Percentiles rank a stretch among this genome's conserved stretches.
Evolutionary conservation across 345 rosid genomes (phyloP).

Genomic region (Euphorbia lathyris): DNA sequence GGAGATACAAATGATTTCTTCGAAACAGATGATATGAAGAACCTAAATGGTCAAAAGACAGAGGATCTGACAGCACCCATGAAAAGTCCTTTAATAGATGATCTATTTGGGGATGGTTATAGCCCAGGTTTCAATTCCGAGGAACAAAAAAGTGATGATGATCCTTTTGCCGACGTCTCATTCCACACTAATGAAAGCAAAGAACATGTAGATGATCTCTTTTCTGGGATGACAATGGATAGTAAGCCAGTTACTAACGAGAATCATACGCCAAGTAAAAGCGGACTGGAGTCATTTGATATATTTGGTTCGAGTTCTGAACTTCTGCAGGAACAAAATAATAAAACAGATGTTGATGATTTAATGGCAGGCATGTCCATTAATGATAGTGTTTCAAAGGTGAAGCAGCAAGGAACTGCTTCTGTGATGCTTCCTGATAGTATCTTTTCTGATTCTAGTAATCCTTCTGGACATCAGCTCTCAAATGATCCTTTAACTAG

Average conservation of each 20-base stretch:
- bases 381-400: conserved; percentile 38
- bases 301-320: conserved; percentile 52
- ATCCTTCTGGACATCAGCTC: conserved; percentile 35
- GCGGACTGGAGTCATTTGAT: conserved; percentile 50
- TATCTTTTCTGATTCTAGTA: conserved; percentile 40
- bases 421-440: conserved; percentile 39
- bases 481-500: conserved; percentile 46
- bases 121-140: conserved; percentile 32
- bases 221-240: conserved; percentile 76
- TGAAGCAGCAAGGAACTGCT: conserved; percentile 40
- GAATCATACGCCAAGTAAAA: conserved; percentile 31
- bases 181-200: conserved; percentile 43
- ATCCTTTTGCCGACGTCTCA: conserved; percentile 86
- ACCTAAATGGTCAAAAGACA: conserved; percentile 35
- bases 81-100: conserved; percentile 53
- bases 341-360: conserved; percentile 43
- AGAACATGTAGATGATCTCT: conserved; percentile 47
- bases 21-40: conserved; percentile 39
- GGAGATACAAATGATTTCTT: conserved; percentile 48
- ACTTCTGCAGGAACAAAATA: conserved; percentile 38
- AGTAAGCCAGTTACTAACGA: conserved; percentile 39
- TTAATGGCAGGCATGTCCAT: conserved; percentile 70
- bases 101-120: conserved; percentile 66
- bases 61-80: conserved; percentile 32
- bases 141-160: conserved; percentile 53